Evolutionary conservation across 1,139 yeast species (phyloP), one percentile per base, ranked within the genome.

Genomic region (Hyphopichia wangnamkhiaoensis): DNA sequence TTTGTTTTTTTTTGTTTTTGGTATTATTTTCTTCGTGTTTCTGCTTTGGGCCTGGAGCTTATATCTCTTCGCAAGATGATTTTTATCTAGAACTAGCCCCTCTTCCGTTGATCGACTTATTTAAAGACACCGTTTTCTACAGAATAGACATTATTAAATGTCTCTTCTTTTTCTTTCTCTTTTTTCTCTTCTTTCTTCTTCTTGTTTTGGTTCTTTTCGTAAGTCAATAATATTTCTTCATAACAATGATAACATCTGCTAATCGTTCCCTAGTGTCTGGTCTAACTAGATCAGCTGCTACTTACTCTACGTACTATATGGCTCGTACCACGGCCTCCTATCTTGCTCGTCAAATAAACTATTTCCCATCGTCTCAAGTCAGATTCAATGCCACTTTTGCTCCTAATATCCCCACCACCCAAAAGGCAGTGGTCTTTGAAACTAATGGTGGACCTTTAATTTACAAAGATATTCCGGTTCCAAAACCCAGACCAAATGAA

Each of bases 381-480:
- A 30, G 26, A 25, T 24, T 23, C 25, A 17, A n/a, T 17, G 29
- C 37, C 7, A 25, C 30, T 5, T 20, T 28, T 12, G 28, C 18
- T 8, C 14, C 29, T 5, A 32, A 20, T 14, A 67, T 82, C 46
- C 90, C 91, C 56, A 64, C 66, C 43, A 80, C 79, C 37, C 91
- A 84, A 65, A 83, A 81, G 63, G 94, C 84, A 36, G 82, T 84
- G 42, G 68, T 85, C 51, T 84, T 84, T 60, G 86, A 83, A 54
- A 76, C 73, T 51, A 71, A 74, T 65, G 82, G 84, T 44, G 91
- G 91, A 49, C 79, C 79, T 27, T 67, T 84, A 49, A 59, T 63
- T 41, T 81, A 80, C 69, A 76, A 70, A 59, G 84, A 81, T 50
- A 76, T 81, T 45, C 81, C 85, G 27, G 83, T 80, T 35, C 86